phyloP scores from a whole-genome alignment of 176 grass and related monocot species.

The Oryza rufipogon region DNA sequence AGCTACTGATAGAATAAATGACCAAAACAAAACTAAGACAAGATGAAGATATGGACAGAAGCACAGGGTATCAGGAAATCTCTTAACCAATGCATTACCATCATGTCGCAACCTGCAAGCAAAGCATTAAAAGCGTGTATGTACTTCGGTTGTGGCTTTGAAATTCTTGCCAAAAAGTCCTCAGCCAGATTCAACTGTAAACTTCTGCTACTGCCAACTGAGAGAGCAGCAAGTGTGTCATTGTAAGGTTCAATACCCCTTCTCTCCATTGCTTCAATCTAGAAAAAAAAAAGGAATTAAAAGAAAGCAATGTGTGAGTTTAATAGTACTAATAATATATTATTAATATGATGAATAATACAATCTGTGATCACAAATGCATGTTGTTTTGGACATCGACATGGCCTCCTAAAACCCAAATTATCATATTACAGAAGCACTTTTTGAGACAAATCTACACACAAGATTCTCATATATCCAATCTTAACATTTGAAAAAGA shows the following conservation, averaged over 20 bases:
- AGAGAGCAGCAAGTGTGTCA: conserved; percentile 63
- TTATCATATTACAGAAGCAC: neutral
- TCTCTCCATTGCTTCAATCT: conserved; percentile 74
- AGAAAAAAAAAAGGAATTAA: conserved; percentile 53
- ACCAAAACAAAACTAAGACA: conserved; percentile 20
- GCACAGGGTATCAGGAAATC: conserved; percentile 33
- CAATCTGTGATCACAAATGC: neutral
- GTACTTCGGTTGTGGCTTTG: conserved; percentile 53
- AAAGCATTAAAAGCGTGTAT: conserved; percentile 61
- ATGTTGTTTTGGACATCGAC: neutral
- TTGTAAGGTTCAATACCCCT: conserved; percentile 55
- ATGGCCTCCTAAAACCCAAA: neutral
- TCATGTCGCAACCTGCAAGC: conserved; percentile 66
- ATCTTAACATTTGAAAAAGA: neutral
- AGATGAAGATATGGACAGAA: conserved; percentile 5
- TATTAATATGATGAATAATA: neutral
- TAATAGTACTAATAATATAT: conserved; percentile 25
- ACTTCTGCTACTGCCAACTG: conserved; percentile 60
- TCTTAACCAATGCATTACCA: conserved; percentile 57
- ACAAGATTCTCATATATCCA: neutral
- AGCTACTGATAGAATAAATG: neutral
- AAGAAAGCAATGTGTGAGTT: conserved; percentile 24
- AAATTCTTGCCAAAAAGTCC: conserved; percentile 63
- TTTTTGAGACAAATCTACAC: neutral
- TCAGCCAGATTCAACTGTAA: conserved; percentile 82